Base-by-base conservation (phyloP, 1,284 basidiomycete species). In the Apiotrichum veenhuisii region DNA sequence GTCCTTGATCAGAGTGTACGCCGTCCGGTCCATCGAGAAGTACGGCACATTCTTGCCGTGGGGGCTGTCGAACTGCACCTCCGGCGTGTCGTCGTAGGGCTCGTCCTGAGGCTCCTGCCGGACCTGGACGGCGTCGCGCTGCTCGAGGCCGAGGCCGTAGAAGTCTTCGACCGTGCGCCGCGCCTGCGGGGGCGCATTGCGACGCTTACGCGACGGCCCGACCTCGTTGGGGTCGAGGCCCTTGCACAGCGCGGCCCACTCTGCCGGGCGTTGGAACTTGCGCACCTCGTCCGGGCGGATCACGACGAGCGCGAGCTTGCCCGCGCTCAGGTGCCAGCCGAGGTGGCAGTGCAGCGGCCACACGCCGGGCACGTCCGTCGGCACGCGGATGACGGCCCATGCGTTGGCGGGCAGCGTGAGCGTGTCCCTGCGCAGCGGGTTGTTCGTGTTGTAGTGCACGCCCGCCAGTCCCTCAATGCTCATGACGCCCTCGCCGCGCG, bases 341-440 rank as follows among this genome's bases (percentile, higher is more conserved):
- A 67, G 61, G 48, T 67, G 65, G 45, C 65, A 67, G 52, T 67
- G 65, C 18, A 67, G 43, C 2, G 64, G 60, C 65, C 62, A 64
- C 1, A 67, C 64, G 25, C 64, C 65, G 1, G 64, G 64, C 40
- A 58, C 62, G 51, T 67, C 62, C 2, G 62, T 59, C 15, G 50
- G 50, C 23, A 64, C 41, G 44, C 65, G 57, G 42, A 77, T 58
- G 10, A 68, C 57, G 33, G 55, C 59, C 37, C 63, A 67, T 37
- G 37, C 23, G 26, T 40, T 27, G 18, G 36, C 17, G 1, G 66
- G 55, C 4, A 78, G 63, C 36, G 62, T 62, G 33, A 75, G 58
- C n/a, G 73, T 75, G 54, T 79, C 77, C 30, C 76, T 62, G 22
- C 73, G 65, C 5, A 77, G 54, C 9, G 77, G 76, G 49, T 77